A percentile compares a stretch with the other conserved stretches of the same genome.
These are phyloP conservation scores for Candida germanica DNA, from an alignment of 805 yeast genomes.

Conservation along the genomic window DNA sequence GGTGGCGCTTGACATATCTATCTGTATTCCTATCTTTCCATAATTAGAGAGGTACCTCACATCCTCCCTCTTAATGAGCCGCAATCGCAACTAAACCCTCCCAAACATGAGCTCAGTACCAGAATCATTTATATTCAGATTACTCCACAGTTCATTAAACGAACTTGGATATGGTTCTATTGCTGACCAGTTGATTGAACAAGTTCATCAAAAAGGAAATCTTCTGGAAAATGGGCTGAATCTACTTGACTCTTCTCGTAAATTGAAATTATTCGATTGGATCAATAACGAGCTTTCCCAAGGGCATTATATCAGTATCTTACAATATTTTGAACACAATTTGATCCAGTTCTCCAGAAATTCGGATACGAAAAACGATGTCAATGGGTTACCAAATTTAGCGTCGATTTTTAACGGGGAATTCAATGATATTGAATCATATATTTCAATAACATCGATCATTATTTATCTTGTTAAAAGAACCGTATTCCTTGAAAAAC, in stretches of 20 bases:
- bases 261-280: slow-evolving; percentile 11
- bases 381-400: slow-evolving; percentile 7
- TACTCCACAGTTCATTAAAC: slow-evolving; percentile 11
- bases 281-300: slow-evolving; percentile 2
- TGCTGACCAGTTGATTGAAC: slow-evolving; percentile 13
- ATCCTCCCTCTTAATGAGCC: no score
- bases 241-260: slow-evolving; percentile 6
- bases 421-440: slow-evolving; percentile 1
- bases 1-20: no score
- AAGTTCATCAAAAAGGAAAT: slow-evolving; percentile 11
- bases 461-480: slow-evolving; percentile 25
- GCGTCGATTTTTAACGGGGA: slow-evolving; percentile 7
- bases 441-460: slow-evolving; percentile 6
- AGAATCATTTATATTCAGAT: slow-evolving; percentile 13
- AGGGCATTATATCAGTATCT: slow-evolving; percentile 10
- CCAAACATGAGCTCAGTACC: no score
- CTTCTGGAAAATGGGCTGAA: slow-evolving; percentile 1
- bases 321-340: slow-evolving; percentile 8
- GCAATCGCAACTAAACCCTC: no score
- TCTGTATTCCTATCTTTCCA: no score
- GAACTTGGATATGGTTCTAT: slow-evolving; percentile 12
- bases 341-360: slow-evolving; percentile 3
- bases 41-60: no score
- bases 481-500: slow-evolving; percentile 19
- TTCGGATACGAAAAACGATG: slow-evolving; percentile 3